Evolutionary conservation across 345 rosid species (phyloP).

Genomic region (Camelina laxa): DNA sequence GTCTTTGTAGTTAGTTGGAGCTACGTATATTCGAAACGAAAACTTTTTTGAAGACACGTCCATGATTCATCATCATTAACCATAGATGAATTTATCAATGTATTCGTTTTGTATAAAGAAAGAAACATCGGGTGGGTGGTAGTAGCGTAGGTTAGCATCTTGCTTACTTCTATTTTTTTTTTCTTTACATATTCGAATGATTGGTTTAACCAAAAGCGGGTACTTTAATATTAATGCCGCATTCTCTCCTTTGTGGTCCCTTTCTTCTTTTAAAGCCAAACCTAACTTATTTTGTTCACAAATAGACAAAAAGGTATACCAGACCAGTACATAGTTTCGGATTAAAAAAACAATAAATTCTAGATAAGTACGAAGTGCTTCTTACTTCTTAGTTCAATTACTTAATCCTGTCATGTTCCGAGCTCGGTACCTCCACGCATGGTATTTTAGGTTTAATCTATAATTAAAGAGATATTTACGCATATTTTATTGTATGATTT

Average conservation of each 20-base stretch:
- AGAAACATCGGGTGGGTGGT: conserved; percentile 16
- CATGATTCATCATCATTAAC: not conserved
- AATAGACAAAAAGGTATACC: conserved; percentile 7
- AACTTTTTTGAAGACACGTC: too few species aligned
- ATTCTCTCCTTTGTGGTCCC: conserved; percentile 19
- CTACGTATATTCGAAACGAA: too few species aligned
- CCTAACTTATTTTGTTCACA: conserved; percentile 40
- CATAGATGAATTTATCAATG: not conserved
- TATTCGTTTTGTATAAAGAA: not conserved
- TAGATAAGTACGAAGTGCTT: conserved; percentile 25
- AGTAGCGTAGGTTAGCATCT: conserved; percentile 28
- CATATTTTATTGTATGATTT: not conserved
- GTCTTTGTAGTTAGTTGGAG: too few species aligned
- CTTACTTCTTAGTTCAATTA: not conserved
- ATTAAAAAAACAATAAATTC: not conserved
- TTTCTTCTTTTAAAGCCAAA: conserved; percentile 37
- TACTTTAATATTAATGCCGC: conserved; percentile 15
- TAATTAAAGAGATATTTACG: not conserved
- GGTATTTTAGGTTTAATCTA: not conserved
- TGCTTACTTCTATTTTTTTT: not conserved
- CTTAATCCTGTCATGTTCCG: not conserved
- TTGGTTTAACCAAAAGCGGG: conserved; percentile 31
- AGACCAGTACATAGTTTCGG: not conserved
- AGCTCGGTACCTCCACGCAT: conserved; percentile 16
- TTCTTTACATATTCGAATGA: conserved; percentile 5